Base-by-base conservation (phyloP, 2,329 filamentous ascomycete species). In the Akanthomyces muscarius region DNA sequence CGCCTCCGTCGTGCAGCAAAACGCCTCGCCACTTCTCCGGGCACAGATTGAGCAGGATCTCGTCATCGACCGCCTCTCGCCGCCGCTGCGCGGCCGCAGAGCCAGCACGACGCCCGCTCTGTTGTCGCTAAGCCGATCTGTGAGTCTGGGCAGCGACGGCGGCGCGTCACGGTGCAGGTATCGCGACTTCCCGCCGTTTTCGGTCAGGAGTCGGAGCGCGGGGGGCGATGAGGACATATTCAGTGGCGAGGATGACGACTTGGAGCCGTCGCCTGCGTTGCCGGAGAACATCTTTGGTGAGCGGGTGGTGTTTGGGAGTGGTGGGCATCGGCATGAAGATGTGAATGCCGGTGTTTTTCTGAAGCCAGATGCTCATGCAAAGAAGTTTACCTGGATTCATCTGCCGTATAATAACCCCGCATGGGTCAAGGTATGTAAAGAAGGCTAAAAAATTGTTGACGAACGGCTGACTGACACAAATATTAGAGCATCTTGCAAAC, bases 361-460 rank as follows among this genome's bases (percentile, higher is more conserved):
- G 11, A 75, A 70, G 61, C 75, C 75, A 1, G 69, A 74, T 45
- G 68, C 71, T 3, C 69, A 71, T 42, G 66, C 70, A 2, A 77
- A 80, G 28, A 84, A 81, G 69, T 85, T 85, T 66, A 79, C 82
- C 67, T 86, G 84, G 83, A 78, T 86, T 53, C 83, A 86, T 70
- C 66, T 84, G 21, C 81, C 83, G 0, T 85, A 80, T 33, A 86
- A 82, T 10, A 85, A 86, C 58, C 82, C 83, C 0, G 77, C 80
- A 0, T 86, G 83, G 83, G 83, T 85, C 2, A 83, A 82, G 75
- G 82, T 83, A 68, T 64, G 73, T 60, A 4, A 38, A 2, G 1
- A 30, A 18, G n/a, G 62, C 42, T 5, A 65, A 56, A 56, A 36
- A 64, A 52, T 61, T 66, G 7, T 61, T 7, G 66, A 71, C 4